phyloP scores from a whole-genome alignment of 306 rosid genomes.

The Hylodesmum podocarpum region DNA sequence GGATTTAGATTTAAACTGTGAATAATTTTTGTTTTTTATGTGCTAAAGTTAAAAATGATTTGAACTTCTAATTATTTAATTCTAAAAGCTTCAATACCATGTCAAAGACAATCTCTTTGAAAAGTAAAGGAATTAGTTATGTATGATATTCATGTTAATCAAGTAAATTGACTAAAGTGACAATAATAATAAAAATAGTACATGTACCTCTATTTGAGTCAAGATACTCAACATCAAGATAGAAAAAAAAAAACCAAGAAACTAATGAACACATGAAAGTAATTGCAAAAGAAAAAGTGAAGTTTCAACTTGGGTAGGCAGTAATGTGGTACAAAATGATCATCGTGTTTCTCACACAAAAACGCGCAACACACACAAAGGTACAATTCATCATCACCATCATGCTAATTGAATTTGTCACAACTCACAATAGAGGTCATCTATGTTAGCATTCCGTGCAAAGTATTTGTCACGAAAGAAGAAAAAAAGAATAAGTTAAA shows the following conservation, averaged over 20 bases:
- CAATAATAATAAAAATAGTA: not conserved
- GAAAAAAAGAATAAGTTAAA: too few relatives aligned
- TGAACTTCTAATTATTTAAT: not conserved
- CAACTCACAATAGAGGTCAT: not conserved
- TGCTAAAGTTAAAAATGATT: not conserved
- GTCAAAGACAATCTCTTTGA: not conserved
- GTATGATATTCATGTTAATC: not conserved
- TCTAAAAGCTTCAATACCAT: not conserved
- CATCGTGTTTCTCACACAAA: not conserved
- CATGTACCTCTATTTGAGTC: not conserved
- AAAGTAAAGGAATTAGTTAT: not conserved
- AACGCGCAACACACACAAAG: not conserved
- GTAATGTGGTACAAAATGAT: not conserved
- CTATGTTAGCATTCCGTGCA: not conserved
- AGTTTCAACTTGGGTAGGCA: not conserved
- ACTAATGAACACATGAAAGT: not conserved
- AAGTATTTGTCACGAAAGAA: not conserved
- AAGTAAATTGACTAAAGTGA: not conserved
- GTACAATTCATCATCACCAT: not conserved
- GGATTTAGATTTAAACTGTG: not conserved
- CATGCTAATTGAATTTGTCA: slow-evolving; percentile 6
- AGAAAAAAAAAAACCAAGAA: not conserved
- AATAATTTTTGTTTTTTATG: not conserved
- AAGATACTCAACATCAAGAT: not conserved
- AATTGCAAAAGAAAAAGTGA: not conserved